A percentile compares a stretch with the other conserved stretches of the same genome.
Evolutionary conservation across 805 yeast species (phyloP).

Genomic region (Citeromyces matritensis): DNA sequence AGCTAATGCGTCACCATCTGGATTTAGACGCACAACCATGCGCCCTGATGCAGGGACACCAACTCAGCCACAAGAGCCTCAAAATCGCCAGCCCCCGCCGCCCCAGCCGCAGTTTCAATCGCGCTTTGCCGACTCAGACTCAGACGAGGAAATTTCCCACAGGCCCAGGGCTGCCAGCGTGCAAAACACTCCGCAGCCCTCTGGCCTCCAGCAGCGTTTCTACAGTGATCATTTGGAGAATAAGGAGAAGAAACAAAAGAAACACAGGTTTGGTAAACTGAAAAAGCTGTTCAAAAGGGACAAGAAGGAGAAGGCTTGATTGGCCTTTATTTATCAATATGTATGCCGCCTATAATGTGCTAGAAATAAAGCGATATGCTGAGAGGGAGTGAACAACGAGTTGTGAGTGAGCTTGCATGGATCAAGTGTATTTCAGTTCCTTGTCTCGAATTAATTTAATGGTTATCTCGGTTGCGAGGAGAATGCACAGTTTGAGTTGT

Average conservation of each 20-base stretch:
- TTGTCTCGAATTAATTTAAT: too few relatives aligned
- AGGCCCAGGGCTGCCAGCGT: too few relatives aligned
- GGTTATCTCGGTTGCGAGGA: slow-evolving; percentile 1
- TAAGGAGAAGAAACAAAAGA: slow-evolving; percentile 10
- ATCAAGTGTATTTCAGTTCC: too few relatives aligned
- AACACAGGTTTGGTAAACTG: slow-evolving; percentile 16
- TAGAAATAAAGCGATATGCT: too few relatives aligned
- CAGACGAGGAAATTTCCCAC: too few relatives aligned
- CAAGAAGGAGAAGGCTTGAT: slow-evolving; percentile 1
- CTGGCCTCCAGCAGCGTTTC: slow-evolving; percentile 8
- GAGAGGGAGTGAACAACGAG: too few relatives aligned
- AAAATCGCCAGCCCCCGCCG: background rate
- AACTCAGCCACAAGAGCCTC: too few relatives aligned
- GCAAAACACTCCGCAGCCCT: too few relatives aligned
- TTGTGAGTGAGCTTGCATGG: too few relatives aligned
- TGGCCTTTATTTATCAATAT: too few relatives aligned
- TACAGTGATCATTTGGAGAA: slow-evolving; percentile 11
- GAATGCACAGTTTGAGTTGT: background rate
- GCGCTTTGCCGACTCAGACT: background rate
- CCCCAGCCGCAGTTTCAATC: background rate
- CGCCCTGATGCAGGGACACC: too few relatives aligned
- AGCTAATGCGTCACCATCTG: background rate
- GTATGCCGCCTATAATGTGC: too few relatives aligned
- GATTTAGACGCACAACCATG: background rate
- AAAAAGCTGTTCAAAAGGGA: slow-evolving; percentile 17